These are phyloP conservation scores for Globisporangium irregulare DNA, from an alignment of 352 stramenopile species.

Conservation along the genomic window DNA sequence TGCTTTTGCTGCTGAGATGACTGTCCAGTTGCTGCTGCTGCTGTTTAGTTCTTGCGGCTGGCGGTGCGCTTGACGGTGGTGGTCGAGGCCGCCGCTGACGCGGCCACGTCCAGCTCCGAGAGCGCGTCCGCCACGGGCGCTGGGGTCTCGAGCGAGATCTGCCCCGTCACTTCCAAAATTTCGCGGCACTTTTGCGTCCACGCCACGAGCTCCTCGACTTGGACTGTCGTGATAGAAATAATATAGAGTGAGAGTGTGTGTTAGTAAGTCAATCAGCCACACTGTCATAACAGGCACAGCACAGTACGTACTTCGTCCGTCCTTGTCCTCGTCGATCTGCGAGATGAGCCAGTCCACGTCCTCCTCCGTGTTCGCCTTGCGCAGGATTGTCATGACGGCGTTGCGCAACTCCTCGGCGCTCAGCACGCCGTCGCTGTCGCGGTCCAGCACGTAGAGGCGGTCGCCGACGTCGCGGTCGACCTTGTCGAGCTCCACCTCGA, in stretches of 20 bases:
- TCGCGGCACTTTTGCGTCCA: slow-evolving; percentile 89
- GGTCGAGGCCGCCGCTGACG: slow-evolving; percentile 28
- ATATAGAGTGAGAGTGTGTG: slow-evolving; percentile 10
- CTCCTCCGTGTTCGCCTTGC: slow-evolving; percentile 91
- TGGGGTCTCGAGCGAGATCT: slow-evolving; percentile 56
- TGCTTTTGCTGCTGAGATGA: background rate
- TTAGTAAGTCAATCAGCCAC: slow-evolving; percentile 19
- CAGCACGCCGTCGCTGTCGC: slow-evolving; percentile 95
- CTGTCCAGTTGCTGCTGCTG: background rate
- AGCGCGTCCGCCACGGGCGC: slow-evolving; percentile 1
- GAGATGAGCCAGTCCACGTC: slow-evolving; percentile 94
- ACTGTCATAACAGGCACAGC: background rate
- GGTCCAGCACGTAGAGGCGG: slow-evolving; percentile 97
- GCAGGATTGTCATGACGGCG: slow-evolving; percentile 94
- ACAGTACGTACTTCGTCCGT: slow-evolving; percentile 77
- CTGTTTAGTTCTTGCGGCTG: slow-evolving; percentile 64
- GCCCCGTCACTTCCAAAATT: slow-evolving; percentile 81
- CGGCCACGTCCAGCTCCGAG: slow-evolving; percentile 23
- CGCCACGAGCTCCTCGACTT: slow-evolving; percentile 89
- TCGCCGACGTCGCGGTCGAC: slow-evolving; percentile 96
- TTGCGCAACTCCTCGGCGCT: slow-evolving; percentile 94
- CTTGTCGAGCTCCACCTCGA: slow-evolving; percentile 93
- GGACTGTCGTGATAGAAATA: slow-evolving; percentile 55
- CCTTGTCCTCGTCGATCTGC: slow-evolving; percentile 90
- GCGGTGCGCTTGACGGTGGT: slow-evolving; percentile 60